A percentile compares a stretch with the other conserved stretches of the same genome.
phyloP scores from a whole-genome alignment of 306 rosid genomes.

The Purshia tridentata region DNA sequence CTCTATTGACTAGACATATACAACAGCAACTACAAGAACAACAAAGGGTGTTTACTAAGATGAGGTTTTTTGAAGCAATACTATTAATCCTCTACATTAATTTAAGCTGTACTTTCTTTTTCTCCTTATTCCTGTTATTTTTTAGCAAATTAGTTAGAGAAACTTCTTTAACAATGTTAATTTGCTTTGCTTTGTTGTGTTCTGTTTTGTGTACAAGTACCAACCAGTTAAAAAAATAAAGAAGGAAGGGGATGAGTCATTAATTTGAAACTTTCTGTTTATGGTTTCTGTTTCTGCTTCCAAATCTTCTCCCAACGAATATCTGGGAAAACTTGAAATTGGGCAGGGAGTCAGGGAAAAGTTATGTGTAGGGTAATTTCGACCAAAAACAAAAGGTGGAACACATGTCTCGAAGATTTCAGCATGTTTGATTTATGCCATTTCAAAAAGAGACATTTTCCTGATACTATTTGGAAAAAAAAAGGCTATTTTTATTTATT shows the following conservation, averaged over 20 bases:
- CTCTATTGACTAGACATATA: conserved; percentile 34
- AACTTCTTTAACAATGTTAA: background rate
- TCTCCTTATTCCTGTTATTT: background rate
- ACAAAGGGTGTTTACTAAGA: too few species aligned
- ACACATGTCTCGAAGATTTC: background rate
- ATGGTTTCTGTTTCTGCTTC: conserved; percentile 5
- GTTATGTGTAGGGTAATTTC: background rate
- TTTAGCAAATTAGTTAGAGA: background rate
- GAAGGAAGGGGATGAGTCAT: background rate
- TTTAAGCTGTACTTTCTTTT: background rate
- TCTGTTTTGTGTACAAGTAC: background rate
- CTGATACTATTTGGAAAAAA: background rate
- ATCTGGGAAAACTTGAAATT: background rate
- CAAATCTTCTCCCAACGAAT: background rate
- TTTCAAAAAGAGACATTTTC: background rate
- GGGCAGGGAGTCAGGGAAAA: background rate
- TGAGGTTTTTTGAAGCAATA: background rate
- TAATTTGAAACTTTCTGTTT: background rate
- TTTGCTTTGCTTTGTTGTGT: conserved; percentile 3
- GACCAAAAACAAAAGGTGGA: background rate
- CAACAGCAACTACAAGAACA: too few species aligned
- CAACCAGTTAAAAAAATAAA: background rate
- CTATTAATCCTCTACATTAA: too few species aligned
- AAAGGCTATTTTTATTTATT: background rate
- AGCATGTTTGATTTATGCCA: conserved; percentile 19